Percentiles rank a stretch among this genome's conserved stretches.
Conservation (phyloP, 2,329 filamentous ascomycete species). For the Cordyceps fumosorosea region DNA sequence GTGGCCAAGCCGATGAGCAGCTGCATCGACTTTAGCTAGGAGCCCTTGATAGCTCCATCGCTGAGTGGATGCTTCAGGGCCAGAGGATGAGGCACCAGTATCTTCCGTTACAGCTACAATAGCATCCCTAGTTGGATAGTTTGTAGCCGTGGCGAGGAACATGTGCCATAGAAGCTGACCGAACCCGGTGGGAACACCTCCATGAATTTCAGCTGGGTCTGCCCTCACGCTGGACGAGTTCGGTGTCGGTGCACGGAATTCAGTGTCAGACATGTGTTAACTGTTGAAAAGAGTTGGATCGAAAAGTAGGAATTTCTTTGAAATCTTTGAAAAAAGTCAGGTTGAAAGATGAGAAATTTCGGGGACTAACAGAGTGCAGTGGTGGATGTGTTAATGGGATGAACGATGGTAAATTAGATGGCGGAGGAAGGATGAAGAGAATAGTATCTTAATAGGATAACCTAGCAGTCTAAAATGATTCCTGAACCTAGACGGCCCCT, state of each 20-base stretch:
- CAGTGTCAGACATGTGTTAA: neutral
- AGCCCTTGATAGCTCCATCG: constrained; percentile 26
- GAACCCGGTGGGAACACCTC: constrained; percentile 21
- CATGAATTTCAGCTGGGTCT: constrained; percentile 23
- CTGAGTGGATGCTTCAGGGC: neutral
- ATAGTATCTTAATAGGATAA: neutral
- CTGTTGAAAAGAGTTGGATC: neutral
- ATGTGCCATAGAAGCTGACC: constrained; percentile 29
- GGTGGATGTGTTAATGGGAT: neutral
- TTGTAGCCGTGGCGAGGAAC: constrained; percentile 21
- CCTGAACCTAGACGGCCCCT: neutral
- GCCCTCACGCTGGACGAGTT: neutral
- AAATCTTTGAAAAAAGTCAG: too few relatives aligned
- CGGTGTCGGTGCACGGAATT: neutral
- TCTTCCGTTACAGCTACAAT: constrained; percentile 26
- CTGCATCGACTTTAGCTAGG: constrained; percentile 17
- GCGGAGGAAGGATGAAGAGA: neutral
- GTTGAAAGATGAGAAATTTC: too few relatives aligned
- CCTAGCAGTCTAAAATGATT: neutral
- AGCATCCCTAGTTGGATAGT: constrained; percentile 27
- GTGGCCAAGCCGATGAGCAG: constrained; percentile 5
- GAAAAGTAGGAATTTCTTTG: neutral
- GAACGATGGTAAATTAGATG: neutral
- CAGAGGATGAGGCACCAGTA: too few relatives aligned
- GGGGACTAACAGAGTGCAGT: neutral